Evolutionary conservation across 2,329 filamentous ascomycete species (phyloP).

Genomic region (Cercospora sp.): DNA sequence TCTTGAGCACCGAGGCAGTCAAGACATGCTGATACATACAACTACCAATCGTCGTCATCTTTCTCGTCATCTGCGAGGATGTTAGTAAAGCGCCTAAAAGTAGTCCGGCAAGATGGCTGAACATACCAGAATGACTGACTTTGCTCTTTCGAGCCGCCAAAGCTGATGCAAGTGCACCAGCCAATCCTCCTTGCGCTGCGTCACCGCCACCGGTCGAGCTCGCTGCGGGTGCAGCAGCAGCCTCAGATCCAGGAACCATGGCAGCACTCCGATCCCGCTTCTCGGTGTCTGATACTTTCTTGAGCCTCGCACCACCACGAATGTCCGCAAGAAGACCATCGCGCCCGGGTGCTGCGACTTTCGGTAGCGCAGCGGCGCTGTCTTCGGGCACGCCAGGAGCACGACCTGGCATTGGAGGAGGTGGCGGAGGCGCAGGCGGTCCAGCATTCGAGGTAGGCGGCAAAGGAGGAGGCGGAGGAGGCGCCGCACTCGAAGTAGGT

Average conservation of each 20-base stretch:
- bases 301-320: constrained; percentile 64
- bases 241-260: constrained; percentile 56
- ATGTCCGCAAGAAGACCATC: constrained; percentile 70
- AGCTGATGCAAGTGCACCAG: constrained; percentile 70
- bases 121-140: constrained; percentile 92
- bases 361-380: constrained; percentile 29
- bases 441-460: constrained; percentile 39
- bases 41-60: constrained; percentile 73
- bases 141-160: constrained; percentile 86
- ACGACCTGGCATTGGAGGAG: constrained; percentile 41
- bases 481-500: constrained; percentile 22
- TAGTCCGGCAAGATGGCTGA: constrained; percentile 10
- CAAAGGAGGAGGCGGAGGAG: constrained; percentile 46
- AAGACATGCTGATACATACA: not conserved
- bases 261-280: constrained; percentile 72
- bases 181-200: constrained; percentile 51
- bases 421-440: constrained; percentile 47
- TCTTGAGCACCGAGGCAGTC: no score
- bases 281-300: constrained; percentile 70
- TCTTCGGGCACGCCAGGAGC: constrained; percentile 52
- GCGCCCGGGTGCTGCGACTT: constrained; percentile 45
- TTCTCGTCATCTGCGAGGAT: constrained; percentile 66
- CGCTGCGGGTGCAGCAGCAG: constrained; percentile 58
- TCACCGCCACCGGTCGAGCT: constrained; percentile 51
- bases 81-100: not conserved